Base-by-base conservation (phyloP, 768 basidiomycete genomes). In the Leccinum obscurum region DNA sequence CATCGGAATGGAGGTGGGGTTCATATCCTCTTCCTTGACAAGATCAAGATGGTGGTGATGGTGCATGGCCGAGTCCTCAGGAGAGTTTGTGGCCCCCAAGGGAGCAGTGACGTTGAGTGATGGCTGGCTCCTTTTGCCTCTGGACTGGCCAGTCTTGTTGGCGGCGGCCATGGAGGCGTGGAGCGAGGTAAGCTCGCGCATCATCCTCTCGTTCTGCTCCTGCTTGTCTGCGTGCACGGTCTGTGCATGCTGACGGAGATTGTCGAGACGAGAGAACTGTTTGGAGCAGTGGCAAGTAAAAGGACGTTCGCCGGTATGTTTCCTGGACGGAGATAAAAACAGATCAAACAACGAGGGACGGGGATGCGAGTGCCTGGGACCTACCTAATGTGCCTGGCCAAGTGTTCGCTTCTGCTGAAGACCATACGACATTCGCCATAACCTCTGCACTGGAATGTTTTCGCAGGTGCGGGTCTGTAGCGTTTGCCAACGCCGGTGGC, bases 391-490 rank as follows among this genome's bases (percentile, higher is more conserved):
- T 98, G 96, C 68, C 96, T 83, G 61, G 95, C 94, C 6, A 98
- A 81, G 77, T 98, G 96, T 76, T 98, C 96, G 73, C 90, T 92
- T 75, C 96, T 81, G 61, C 89, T 91, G 75, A 98, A 98, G 62
- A 95, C 93, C 94, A 97, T 98, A 60, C 90, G 83, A 78, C 96
- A 98, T 54, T 95, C 93, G 66, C 93, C 94, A 72, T 90, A 98
- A 13, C 95, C 95, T 54, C 88, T 85, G 77, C 96, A 98, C 69
- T 94, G 91, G 75, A 97, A 98, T 32, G 93, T 94, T 80, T 96
- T 97, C 58, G 92, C 89, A 6, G 92, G 91, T 0, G 90, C 87
- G 4, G 91, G 88, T 15, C 92, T 83, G 70, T 91, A 92, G 51
- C 92, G 83, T 69, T 88, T 91, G 22, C 68, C 78, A 20, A 78